Conservation (phyloP, 2,329 filamentous ascomycete genomes). For the Ophiostoma sp. region DNA sequence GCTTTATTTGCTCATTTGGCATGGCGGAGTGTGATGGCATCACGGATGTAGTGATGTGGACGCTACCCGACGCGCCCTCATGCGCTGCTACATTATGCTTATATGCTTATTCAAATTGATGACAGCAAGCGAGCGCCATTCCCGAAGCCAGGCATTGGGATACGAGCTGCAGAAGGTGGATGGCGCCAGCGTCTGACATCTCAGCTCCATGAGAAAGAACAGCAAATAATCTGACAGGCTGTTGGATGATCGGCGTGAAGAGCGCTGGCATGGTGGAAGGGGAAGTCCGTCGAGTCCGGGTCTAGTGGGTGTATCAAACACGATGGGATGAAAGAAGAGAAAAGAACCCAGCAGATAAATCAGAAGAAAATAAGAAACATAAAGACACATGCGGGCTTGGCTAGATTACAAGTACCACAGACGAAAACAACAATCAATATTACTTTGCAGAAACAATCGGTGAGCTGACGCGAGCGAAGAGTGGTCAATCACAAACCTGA, state of each 20-base stretch:
- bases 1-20: too few species aligned
- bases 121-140: not conserved
- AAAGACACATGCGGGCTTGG: not conserved
- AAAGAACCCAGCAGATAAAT: not conserved
- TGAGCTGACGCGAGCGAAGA: not conserved
- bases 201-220: not conserved
- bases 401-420: not conserved
- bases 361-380: not conserved
- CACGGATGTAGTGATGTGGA: too few species aligned
- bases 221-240: not conserved
- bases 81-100: not conserved
- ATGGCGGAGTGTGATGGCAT: too few species aligned
- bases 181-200: not conserved
- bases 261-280: not conserved
- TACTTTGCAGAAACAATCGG: not conserved
- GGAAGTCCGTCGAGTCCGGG: slow-evolving; percentile 4
- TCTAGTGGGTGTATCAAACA: not conserved
- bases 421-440: not conserved
- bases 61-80: too few species aligned
- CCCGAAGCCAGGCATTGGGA: not conserved
- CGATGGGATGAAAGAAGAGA: not conserved
- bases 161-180: not conserved
- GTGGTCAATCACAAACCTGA: not conserved
- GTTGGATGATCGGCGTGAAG: not conserved
- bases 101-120: not conserved